Base-by-base conservation (phyloP, 768 basidiomycete genomes). In the Peribolospora baueri region DNA sequence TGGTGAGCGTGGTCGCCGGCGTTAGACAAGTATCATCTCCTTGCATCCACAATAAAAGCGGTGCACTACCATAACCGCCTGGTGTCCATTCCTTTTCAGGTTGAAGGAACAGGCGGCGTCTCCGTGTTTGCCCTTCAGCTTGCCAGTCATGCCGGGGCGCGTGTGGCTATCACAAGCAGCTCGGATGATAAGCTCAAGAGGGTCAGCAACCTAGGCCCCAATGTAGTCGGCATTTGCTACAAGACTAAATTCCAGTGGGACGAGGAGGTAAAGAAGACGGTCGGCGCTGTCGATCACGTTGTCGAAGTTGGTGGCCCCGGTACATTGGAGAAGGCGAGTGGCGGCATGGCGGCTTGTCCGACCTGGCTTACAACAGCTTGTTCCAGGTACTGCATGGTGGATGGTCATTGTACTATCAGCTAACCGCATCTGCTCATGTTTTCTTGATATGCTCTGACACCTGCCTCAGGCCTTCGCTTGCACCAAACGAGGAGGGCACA, bases 131-230 rank as follows among this genome's bases (percentile, higher is more conserved):
- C 70, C 3, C 66, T 75, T 3, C 76, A 80, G 65, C 65, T 82
- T 48, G 78, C 79, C 2, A 71, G 77, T 47, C 75, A 76, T 3
- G 70, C 75, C 6, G 79, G 79, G 42, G 79, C 78, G 2, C 73
- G 66, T 1, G 78, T 80, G 56, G 79, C 82, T 59, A 71, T 72
- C 38, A 81, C 79, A 0, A 80, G 79, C 0, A 80, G 78, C 0
- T 77, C 76, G 0, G 77, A 80, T 59, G 70, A 72, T 50, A 82
- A 82, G 55, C 52, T 80, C 11, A 69, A 73, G 57, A 58, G 73
- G 39, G 77, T 72, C 7, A 65, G 68, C 48, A 70, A 70, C 48
- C 71, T 78, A 14, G 77, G 79, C 25, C 73, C 70, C 9, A 69
- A 72, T 10, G 68, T 77, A 54, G 60, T 74, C 54, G 48, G 45